Conservation (phyloP, 495 filamentous ascomycete genomes). For the Penicillium antarcticum region DNA sequence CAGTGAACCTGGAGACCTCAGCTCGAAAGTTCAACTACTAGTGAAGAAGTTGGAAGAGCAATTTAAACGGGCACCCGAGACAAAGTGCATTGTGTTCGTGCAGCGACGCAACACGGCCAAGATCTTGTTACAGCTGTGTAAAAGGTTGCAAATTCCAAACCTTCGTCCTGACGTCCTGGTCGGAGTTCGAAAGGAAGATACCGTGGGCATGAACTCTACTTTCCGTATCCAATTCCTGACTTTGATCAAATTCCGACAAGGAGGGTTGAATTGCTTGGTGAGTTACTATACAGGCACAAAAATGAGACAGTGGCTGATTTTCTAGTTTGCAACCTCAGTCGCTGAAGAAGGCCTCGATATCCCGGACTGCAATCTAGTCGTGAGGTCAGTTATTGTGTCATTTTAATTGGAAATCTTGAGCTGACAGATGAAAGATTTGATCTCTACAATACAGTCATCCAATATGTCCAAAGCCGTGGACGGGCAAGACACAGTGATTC, state of each 20-base stretch:
- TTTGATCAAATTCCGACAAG: conserved; percentile 72
- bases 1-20: conserved; percentile 46
- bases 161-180: conserved; percentile 67
- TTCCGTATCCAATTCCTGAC: conserved; percentile 74
- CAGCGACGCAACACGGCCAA: conserved; percentile 73
- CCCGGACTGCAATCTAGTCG: conserved; percentile 87
- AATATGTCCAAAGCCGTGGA: conserved; percentile 95
- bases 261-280: conserved; percentile 78
- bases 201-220: conserved; percentile 57
- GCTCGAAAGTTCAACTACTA: conserved; percentile 69
- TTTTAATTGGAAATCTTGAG: not conserved
- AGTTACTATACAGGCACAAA: not conserved
- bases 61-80: conserved; percentile 53
- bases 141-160: conserved; percentile 51
- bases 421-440: conserved; percentile 60
- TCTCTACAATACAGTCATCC: conserved; percentile 86
- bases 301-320: conserved; percentile 6
- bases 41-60: conserved; percentile 51
- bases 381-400: conserved; percentile 43
- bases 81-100: conserved; percentile 88
- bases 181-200: conserved; percentile 47
- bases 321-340: conserved; percentile 76
- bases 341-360: conserved; percentile 96
- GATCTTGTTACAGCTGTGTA: conserved; percentile 64
- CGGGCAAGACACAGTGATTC: conserved; percentile 76